Evolutionary conservation across 1,139 yeast genomes (phyloP).

Genomic region (Geotrichum australiense): DNA sequence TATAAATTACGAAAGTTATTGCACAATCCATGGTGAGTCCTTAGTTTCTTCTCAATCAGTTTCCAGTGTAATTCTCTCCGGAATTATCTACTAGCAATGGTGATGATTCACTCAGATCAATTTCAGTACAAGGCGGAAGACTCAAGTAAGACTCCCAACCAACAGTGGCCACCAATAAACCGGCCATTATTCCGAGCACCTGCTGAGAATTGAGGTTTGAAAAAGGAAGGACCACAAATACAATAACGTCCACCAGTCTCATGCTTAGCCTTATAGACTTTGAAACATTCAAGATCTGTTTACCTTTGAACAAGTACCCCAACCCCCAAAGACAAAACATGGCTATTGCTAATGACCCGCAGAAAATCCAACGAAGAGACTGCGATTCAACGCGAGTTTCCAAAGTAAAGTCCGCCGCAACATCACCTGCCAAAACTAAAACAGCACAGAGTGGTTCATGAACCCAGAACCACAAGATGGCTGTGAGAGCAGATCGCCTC

Average conservation of each 20-base stretch:
- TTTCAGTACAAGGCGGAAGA: too few relatives aligned
- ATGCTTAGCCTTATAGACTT: constrained; percentile 12
- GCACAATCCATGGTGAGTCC: too few relatives aligned
- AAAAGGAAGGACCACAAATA: constrained; percentile 14
- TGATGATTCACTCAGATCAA: too few relatives aligned
- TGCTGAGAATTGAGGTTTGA: constrained; percentile 7
- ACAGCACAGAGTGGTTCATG: constrained; percentile 44
- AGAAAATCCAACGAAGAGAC: constrained; percentile 14
- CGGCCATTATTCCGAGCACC: constrained; percentile 6
- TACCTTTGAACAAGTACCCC: constrained; percentile 9
- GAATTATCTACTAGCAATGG: too few relatives aligned
- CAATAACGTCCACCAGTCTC: constrained; percentile 11
- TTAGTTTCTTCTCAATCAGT: too few relatives aligned
- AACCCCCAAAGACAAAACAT: constrained; percentile 16
- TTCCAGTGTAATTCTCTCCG: too few relatives aligned
- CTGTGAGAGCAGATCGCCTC: constrained; percentile 44
- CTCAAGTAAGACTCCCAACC: constrained; percentile 18
- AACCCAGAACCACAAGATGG: constrained; percentile 43
- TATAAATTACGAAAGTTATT: too few relatives aligned
- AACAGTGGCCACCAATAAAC: constrained; percentile 11
- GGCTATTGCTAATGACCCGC: constrained; percentile 15
- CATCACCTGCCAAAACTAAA: constrained; percentile 48
- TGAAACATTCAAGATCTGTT: constrained; percentile 9
- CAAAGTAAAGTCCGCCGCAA: constrained; percentile 46
- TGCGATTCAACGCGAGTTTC: constrained; percentile 10